Evolutionary conservation across 495 filamentous ascomycete genomes (phyloP), one percentile per base, ranked within the genome.

Genomic region (Amniculicola lignicola): DNA sequence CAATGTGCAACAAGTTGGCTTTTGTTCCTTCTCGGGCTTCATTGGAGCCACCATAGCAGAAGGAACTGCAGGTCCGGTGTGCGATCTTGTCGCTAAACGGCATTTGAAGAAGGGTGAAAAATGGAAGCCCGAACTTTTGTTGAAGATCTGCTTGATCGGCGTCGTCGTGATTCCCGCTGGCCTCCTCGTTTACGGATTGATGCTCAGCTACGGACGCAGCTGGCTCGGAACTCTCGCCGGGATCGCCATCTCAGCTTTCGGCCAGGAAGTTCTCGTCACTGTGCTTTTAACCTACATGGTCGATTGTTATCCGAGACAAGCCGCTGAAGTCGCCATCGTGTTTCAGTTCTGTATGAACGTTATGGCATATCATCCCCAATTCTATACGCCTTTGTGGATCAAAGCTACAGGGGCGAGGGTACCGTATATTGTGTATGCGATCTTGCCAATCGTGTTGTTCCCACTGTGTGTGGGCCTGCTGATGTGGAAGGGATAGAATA

Each of bases 341-440:
- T 54, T 54, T n/a, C 27, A 36, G 15, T 44, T 54, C 19, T 54
- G 38, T 7, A 44, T 54, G 49, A 54, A 44, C 29, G 24, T 54
- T 23, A 54, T 44, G 16, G 37, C 51, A 3, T 54, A 54, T 14
- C 39, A 45, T 23, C 38, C 51, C 4, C 51, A 15, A 4, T 33
- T 54, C 19, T 44, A 45, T 16, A 45, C 40, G 24, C 51, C 39
- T 11, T 6, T 31, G 25, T 54, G 27, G 39, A 44, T 54, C 1
- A n/a, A 7, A 28, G 21, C 27, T 11, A 21, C 25, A 14, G 19
- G 18, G 25, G 51, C 51, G 1, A 54, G 35, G 39, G 38, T 45
- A 1, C 38, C 51, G 9, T 45, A 54, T 39, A 54, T 54, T 22
- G 51, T 54, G 24, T 54, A 44, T 54, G 51, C 51, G 15, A 29